Percentiles rank a stretch among this genome's conserved stretches.
Conservation (phyloP, 1,284 basidiomycete genomes). For the Filobasidium uniguttulatum region DNA sequence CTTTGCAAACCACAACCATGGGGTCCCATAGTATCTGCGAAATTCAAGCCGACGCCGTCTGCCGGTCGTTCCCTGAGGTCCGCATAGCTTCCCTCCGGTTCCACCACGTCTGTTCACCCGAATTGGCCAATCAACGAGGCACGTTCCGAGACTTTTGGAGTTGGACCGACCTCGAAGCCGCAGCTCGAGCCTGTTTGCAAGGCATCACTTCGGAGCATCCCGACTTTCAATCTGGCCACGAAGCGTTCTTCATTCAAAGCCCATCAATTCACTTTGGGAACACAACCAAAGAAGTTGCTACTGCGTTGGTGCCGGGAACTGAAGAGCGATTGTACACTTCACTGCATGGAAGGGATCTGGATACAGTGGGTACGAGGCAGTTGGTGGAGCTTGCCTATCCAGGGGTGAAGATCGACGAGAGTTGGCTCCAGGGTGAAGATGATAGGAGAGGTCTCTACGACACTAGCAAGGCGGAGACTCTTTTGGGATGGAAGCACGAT, state of each 20-base stretch:
- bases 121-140: constrained; percentile 4
- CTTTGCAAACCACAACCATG: too few relatives aligned
- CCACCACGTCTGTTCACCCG: constrained; percentile 21
- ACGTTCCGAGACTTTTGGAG: constrained; percentile 25
- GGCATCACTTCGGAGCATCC: constrained; percentile 21
- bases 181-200: constrained; percentile 27
- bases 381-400: constrained; percentile 21
- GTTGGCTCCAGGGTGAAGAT: constrained; percentile 18
- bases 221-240: constrained; percentile 27
- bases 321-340: constrained; percentile 11
- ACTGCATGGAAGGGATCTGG: constrained; percentile 9
- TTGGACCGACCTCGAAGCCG: constrained; percentile 25
- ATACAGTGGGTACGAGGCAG: constrained; percentile 17
- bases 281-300: constrained; percentile 12
- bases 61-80: constrained; percentile 23
- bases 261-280: constrained; percentile 6
- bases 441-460: constrained; percentile 26
- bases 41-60: constrained; percentile 29
- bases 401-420: constrained; percentile 19
- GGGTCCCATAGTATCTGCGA: constrained; percentile 25
- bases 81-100: constrained; percentile 35
- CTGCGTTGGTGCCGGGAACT: constrained; percentile 18
- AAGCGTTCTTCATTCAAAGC: constrained; percentile 34
- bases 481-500: constrained; percentile 35
- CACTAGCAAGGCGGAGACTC: constrained; percentile 27